Evolutionary conservation across 768 basidiomycete species (phyloP), one percentile per base, ranked within the genome.

Genomic region (Termitomyces sp.): DNA sequence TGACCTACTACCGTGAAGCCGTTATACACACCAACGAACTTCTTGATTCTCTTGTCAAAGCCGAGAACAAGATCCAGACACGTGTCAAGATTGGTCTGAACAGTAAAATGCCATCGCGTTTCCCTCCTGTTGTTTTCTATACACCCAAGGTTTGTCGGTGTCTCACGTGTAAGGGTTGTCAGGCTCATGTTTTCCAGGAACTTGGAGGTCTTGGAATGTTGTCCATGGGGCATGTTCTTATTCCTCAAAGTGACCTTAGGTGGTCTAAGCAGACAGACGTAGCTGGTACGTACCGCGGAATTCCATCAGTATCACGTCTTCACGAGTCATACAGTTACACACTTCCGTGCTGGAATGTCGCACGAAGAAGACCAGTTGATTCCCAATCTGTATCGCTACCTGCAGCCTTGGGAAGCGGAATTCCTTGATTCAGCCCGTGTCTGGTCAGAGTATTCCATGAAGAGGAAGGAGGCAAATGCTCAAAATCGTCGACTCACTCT

Each of bases 401-500:
- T 97, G 13, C 92, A 96, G 65, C 94, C 95, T 10, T 98, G 95
- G 95, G 93, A 96, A 69, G 92, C 94, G 0, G 95, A 98, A 70
- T 98, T 99, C 78, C 71, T 97, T 59, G 97, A 99, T 68, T 98
- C 95, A 2, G 95, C 95, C 42, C 93, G 97, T 65, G 97, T 99
- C 42, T 99, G 97, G 97, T 92, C 89, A 0, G 97, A 99, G 72
- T 99, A 99, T 71, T 95, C 96, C 0, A 92, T 98, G 94, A 99
- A 98, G 80, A 79, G 97, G 65, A 98, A 98, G 72, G 97, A 99
- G 69, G 97, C 97, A n/a, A 97, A 94, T 62, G 96, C 97, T 1
- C 94, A 97, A 70, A 98, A 98, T 74, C 88, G 96, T 56, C 88
- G 97, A 16, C 80, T 99, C 55, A 99, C 97, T 2, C 79, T 99